phyloP scores from a whole-genome alignment of 208 protist species.

The Trypanosoma brucei region DNA sequence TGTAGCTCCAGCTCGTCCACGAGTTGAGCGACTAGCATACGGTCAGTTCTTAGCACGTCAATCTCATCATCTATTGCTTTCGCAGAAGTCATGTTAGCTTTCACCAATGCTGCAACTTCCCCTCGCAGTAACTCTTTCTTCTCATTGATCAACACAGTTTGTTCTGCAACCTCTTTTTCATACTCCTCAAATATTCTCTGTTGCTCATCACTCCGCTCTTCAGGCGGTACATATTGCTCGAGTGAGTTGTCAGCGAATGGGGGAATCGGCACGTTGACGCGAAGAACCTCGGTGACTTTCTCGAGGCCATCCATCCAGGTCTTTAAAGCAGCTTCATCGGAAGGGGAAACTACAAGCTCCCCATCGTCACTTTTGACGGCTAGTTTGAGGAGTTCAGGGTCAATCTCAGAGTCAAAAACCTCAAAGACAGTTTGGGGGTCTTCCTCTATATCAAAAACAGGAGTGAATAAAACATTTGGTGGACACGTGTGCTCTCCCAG shows the following conservation, averaged over 20 bases:
- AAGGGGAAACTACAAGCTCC: slow-evolving; percentile 31
- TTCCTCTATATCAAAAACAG: slow-evolving; percentile 54
- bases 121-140: slow-evolving; percentile 51
- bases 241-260: slow-evolving; percentile 70
- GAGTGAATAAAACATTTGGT: slow-evolving; percentile 32
- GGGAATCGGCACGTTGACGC: slow-evolving; percentile 56
- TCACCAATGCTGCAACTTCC: slow-evolving; percentile 62
- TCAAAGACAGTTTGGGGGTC: slow-evolving; percentile 59
- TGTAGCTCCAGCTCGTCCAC: slow-evolving; percentile 69
- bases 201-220: slow-evolving; percentile 87
- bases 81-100: slow-evolving; percentile 36
- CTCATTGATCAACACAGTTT: slow-evolving; percentile 55
- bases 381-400: slow-evolving; percentile 44
- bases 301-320: slow-evolving; percentile 91
- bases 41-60: slow-evolving; percentile 28
- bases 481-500: slow-evolving; percentile 32
- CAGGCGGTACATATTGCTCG: slow-evolving; percentile 62
- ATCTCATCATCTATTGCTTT: slow-evolving; percentile 51
- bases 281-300: slow-evolving; percentile 64
- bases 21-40: slow-evolving; percentile 38
- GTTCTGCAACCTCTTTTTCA: slow-evolving; percentile 72
- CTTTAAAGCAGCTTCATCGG: slow-evolving; percentile 73
- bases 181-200: slow-evolving; percentile 62
- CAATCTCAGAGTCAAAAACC: slow-evolving; percentile 75
- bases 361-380: slow-evolving; percentile 24